Evolutionary conservation across 306 rosid species (phyloP).

Genomic region (Malus sylvestris): DNA sequence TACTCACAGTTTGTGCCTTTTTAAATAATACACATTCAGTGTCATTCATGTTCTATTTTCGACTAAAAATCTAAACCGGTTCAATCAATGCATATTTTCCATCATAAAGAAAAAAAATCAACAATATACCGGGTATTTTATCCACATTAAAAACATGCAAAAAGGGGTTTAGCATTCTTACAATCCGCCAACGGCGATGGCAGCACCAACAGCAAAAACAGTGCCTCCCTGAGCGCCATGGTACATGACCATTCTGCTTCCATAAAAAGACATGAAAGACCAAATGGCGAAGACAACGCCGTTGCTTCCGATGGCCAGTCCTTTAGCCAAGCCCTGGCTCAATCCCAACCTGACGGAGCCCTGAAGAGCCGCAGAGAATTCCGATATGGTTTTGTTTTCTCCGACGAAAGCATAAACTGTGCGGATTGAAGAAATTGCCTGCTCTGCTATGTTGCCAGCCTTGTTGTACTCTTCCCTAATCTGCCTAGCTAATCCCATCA

Average conservation of each 20-base stretch:
- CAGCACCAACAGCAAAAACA: slow-evolving; percentile 73
- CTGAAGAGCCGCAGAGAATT: slow-evolving; percentile 66
- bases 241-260: slow-evolving; percentile 88
- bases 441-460: slow-evolving; percentile 76
- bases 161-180: slow-evolving; percentile 20
- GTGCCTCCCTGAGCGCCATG: slow-evolving; percentile 84
- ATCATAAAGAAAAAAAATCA: background rate
- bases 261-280: slow-evolving; percentile 76
- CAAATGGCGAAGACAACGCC: slow-evolving; percentile 79
- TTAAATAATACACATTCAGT: background rate
- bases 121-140: background rate
- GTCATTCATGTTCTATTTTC: no score
- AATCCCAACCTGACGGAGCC: slow-evolving; percentile 61
- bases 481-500: slow-evolving; percentile 61
- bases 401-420: slow-evolving; percentile 84
- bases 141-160: background rate
- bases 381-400: slow-evolving; percentile 54
- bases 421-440: slow-evolving; percentile 74
- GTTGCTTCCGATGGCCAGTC: slow-evolving; percentile 87
- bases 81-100: background rate
- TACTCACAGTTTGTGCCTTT: background rate
- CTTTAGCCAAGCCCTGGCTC: slow-evolving; percentile 87
- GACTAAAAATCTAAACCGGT: background rate
- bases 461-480: slow-evolving; percentile 58
- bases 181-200: slow-evolving; percentile 82